Conservation (phyloP, 495 filamentous ascomycete species). For the Xylaria telfairii region DNA sequence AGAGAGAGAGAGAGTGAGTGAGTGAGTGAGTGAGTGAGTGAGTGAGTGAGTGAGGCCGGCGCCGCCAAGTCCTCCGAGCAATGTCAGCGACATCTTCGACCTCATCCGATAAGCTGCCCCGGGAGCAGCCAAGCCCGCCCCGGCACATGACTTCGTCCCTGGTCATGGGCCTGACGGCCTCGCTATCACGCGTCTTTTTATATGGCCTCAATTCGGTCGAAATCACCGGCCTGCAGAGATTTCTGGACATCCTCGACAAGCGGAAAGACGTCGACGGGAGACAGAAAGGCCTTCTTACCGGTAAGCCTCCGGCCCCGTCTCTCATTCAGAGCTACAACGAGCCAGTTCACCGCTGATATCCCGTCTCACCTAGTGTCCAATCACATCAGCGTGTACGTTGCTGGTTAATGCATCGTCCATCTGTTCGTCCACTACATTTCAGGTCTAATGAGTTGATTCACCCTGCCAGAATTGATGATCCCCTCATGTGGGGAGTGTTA, state of each 20-base stretch:
- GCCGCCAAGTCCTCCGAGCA: neutral
- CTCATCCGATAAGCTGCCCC: neutral
- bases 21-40: neutral
- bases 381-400: slow-evolving; percentile 91
- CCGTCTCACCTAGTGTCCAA: slow-evolving; percentile 77
- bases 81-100: slow-evolving; percentile 23
- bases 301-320: slow-evolving; percentile 49
- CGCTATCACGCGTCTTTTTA: slow-evolving; percentile 50
- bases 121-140: slow-evolving; percentile 53
- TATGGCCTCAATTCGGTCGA: slow-evolving; percentile 63
- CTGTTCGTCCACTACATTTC: neutral
- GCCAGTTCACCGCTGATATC: slow-evolving; percentile 2
- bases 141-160: slow-evolving; percentile 60
- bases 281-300: slow-evolving; percentile 81
- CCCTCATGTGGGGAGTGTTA: slow-evolving; percentile 87
- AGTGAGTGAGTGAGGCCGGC: neutral
- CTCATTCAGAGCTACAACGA: neutral
- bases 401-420: neutral
- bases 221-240: slow-evolving; percentile 73
- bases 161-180: slow-evolving; percentile 59
- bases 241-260: slow-evolving; percentile 75
- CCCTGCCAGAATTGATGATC: slow-evolving; percentile 81
- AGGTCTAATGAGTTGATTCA: slow-evolving; percentile 22
- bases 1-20: neutral
- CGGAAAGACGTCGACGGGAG: slow-evolving; percentile 71